Evolutionary conservation across 2,329 filamentous ascomycete species (phyloP), one percentile per base, ranked within the genome.

Genomic region (Samsoniella hepiali): DNA sequence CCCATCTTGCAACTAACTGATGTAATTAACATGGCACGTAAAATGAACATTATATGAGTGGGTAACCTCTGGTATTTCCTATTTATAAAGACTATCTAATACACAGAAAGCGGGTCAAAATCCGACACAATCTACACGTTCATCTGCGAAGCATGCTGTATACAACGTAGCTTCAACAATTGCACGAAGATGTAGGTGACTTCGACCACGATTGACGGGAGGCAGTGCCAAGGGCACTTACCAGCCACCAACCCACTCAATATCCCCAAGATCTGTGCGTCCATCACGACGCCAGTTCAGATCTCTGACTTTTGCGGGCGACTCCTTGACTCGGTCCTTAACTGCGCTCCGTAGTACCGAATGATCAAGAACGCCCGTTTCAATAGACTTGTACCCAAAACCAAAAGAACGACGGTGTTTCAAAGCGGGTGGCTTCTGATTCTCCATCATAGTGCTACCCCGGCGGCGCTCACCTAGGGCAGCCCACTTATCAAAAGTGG

Each of bases 171-270:
- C 53, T 57, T 51, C 53, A 27, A 63, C 60, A 44, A 29, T 51
- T 50, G 72, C 51, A 63, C 44, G 17, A 55, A 44, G 71, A 67
- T 66, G 63, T 66, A 65, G 58, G 63, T 71, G 73, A 76, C 77
- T 78, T 73, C 76, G 84, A 84, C 84, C 79, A 88, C 84, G 86
- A 87, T 84, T 86, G 85, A 75, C 81, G 74, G 75, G 68, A 76
- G 69, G 69, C 31, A 57, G 31, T 34, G 60, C 60, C 29, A 11
- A 3, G 72, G 76, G 76, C 69, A 88, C 87, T 67, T 91, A 88
- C 87, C 91, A 96, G 79, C 91, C 91, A 82, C 93, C 93, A 87
- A 97, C 91, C 89, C 94, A 96, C 86, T 96, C 93, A 81, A 93
- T 79, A 73, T 94, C 90, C 73, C 88, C 88, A 75, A 91, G 84